Percentiles rank a stretch among this genome's conserved stretches.
Conservation (phyloP, 208 protist genomes). For the Trypanosoma lewisi region DNA sequence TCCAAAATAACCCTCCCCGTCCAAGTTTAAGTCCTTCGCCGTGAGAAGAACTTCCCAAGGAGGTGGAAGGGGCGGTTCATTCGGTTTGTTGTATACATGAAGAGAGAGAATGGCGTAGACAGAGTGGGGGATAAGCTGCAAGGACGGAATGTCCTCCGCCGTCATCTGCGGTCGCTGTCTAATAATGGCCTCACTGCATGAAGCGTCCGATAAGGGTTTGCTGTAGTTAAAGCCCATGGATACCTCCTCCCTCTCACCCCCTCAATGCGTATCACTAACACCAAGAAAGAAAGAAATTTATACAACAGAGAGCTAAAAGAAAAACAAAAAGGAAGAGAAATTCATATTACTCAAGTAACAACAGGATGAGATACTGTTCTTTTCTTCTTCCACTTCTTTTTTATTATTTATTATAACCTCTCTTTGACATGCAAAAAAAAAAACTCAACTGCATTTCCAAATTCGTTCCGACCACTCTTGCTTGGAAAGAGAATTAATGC, state of each 20-base stretch:
- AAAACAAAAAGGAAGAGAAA: constrained; percentile 26
- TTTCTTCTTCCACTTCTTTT: background rate
- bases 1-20: constrained; percentile 86
- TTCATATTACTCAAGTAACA: constrained; percentile 9
- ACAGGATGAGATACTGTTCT: background rate
- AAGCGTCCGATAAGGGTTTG: background rate
- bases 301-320: constrained; percentile 11
- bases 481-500: constrained; percentile 4
- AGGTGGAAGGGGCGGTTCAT: constrained; percentile 39
- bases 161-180: constrained; percentile 36
- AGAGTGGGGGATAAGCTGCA: constrained; percentile 61
- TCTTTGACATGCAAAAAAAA: background rate
- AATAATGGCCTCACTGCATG: background rate
- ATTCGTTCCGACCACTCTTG: constrained; percentile 16
- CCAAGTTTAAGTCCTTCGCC: constrained; percentile 57
- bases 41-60: constrained; percentile 75
- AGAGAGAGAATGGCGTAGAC: constrained; percentile 75
- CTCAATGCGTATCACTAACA: background rate
- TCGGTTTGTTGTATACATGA: constrained; percentile 65
- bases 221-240: constrained; percentile 14
- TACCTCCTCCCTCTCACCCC: background rate
- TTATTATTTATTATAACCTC: too few species aligned
- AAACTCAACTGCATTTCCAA: constrained; percentile 2
- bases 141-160: constrained; percentile 45
- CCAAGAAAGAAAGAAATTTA: background rate